Evolutionary conservation across 352 stramenopile genomes (phyloP), one percentile per base, ranked within the genome.

Genomic region (Saprolegnia diclina): DNA sequence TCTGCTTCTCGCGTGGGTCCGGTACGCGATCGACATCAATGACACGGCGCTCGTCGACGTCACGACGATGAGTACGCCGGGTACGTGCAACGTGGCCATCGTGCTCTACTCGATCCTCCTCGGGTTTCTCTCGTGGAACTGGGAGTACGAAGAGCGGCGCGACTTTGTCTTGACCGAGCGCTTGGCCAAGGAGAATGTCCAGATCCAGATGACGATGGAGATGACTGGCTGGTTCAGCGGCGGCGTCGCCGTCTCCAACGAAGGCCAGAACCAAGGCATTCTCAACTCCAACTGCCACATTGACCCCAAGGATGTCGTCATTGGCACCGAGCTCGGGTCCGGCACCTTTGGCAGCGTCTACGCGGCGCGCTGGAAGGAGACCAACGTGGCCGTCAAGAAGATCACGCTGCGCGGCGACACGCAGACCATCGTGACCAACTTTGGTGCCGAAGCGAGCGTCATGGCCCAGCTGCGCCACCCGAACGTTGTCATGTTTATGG

Each of bases 401-500:
- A 92, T 94, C 73, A 91, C 77, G 16, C 64, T 91, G 9, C 82
- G 89, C 35, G 85, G 83, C 6, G 86, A 92, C 48, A 91, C 79
- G 11, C 88, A 91, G 71, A 81, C 79, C 37, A 92, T 94, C 56
- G 78, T 92, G 38, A 92, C 83, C 40, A 92, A 79, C 45, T 94
- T 92, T 42, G 84, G 84, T 24, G 88, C 86, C 0, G 85, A 92
- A 67, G 84, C 83, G 21, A 90, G 83, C 46, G 83, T 92, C 19
- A 94, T 94, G 84, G 83, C 86, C 14, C 83, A 94, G 68, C 74
- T 94, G 7, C 82, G 83, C 18, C 84, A 94, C 73, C 83, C 83
- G 53, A 94, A 92, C 57, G 82, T 94, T 0, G 86, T 94, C 59
- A 94, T 97, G 82, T 95, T 95, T 72, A 92, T 97, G 84, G 88